phyloP scores from a whole-genome alignment of 306 rosid genomes.

The Senna tora region DNA sequence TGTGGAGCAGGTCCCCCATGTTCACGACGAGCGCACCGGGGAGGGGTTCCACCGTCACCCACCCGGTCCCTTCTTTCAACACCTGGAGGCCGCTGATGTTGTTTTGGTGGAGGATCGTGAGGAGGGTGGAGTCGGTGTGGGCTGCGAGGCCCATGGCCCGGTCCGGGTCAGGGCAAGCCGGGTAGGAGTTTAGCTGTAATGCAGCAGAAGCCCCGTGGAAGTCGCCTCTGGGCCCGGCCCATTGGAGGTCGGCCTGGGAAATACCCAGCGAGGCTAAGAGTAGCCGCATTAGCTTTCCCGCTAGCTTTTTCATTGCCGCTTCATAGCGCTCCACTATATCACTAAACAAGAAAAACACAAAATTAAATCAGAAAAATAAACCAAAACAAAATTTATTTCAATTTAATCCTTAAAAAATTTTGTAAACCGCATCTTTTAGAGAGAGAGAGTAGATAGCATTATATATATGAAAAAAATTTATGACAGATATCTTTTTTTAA shows the following conservation, averaged over 20 bases:
- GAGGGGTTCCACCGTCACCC: conserved; percentile 73
- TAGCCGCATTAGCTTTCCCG: conserved; percentile 69
- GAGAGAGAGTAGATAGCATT: no score
- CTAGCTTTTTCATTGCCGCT: conserved; percentile 66
- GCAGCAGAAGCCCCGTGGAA: conserved; percentile 52
- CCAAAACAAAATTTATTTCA: no score
- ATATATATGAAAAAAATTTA: no score
- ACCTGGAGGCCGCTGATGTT: conserved; percentile 80
- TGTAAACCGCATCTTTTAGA: no score
- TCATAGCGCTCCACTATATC: conserved; percentile 58
- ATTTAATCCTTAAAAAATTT: no score
- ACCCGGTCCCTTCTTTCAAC: conserved; percentile 52
- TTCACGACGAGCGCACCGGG: conserved; percentile 55
- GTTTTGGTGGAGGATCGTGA: conserved; percentile 74
- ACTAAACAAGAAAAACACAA: conserved; percentile 45
- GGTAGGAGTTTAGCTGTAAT: conserved; percentile 79
- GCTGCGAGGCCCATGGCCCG: conserved; percentile 94
- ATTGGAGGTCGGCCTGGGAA: conserved; percentile 58
- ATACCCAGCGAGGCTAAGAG: conserved; percentile 71
- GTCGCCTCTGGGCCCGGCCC: conserved; percentile 64
- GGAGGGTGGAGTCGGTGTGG: conserved; percentile 85
- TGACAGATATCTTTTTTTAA: no score
- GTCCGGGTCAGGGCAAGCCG: conserved; percentile 89
- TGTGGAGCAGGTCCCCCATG: conserved; percentile 75
- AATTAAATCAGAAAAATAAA: conserved; percentile 18